Evolutionary conservation across 495 filamentous ascomycete genomes (phyloP), one percentile per base, ranked within the genome.

Genomic region (Xylaria telfairii): DNA sequence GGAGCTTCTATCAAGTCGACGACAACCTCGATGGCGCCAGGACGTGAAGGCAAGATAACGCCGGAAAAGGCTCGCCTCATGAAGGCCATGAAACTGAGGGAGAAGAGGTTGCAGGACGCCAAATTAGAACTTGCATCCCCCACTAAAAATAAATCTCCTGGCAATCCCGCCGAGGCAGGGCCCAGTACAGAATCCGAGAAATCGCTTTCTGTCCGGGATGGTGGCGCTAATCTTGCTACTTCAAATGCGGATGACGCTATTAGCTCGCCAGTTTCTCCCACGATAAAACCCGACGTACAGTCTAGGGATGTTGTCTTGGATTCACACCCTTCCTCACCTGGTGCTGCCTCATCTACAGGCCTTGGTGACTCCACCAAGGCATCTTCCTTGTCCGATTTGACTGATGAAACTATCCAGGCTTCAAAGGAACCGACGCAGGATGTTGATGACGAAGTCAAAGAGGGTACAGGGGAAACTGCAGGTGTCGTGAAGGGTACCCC

Each of bases 31-130:
- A 69, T 82, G 47, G 73, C 79, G 37, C 64, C 80, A 10, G 73
- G 72, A 53, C 89, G 86, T 70, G 86, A 89, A 15, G 86, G 87
- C 37, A 86, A 88, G 19, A 89, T 96, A 76, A 95, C 93, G 0
- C 92, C 93, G 0, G 96, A 98, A 77, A 97, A 97, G 78, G 89
- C 92, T 73, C 87, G 94, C 71, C 83, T 99, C 69, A 92, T 97
- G 93, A 97, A 95, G 83, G 95, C 96, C 6, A 85, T 98, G 78
- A 92, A 98, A 73, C 82, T 98, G 54, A 87, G 96, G 47, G 82
- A 88, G 76, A 94, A 93, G 80, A 93, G 92, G 75, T 90, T 92
- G 73, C 84, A 89, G 85, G 87, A 66, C 32, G 70, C 73, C n/a
- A 68, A 69, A 19, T 47, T 47, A 15, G 32, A 78, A 51, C 73